phyloP scores from a whole-genome alignment of 1,139 yeast species.

The Pichia sp. region DNA sequence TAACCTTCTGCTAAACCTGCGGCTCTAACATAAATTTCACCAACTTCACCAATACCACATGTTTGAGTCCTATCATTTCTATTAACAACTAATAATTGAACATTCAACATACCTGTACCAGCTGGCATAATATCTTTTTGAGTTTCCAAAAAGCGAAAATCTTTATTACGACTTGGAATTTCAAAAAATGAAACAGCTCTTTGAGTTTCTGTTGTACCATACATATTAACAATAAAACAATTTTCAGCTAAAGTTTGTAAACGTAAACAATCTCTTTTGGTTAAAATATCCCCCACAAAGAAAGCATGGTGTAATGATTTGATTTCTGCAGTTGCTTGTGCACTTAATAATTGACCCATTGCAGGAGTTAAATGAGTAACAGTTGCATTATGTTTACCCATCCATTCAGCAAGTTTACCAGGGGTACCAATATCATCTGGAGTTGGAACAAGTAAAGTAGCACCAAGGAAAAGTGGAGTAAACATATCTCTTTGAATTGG shows the following conservation, averaged over 20 bases:
- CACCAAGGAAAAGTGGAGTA: slow-evolving; percentile 95
- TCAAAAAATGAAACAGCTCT: slow-evolving; percentile 93
- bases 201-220: slow-evolving; percentile 98
- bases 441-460: slow-evolving; percentile 86
- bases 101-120: slow-evolving; percentile 95
- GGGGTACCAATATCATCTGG: slow-evolving; percentile 98
- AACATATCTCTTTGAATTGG: slow-evolving; percentile 99
- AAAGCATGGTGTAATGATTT: slow-evolving; percentile 90
- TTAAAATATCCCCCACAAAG: slow-evolving; percentile 95
- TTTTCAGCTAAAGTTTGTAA: slow-evolving; percentile 88
- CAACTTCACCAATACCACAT: slow-evolving; percentile 98
- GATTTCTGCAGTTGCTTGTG: slow-evolving; percentile 89
- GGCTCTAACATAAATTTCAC: slow-evolving; percentile 96
- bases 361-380: slow-evolving; percentile 98
- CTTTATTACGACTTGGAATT: slow-evolving; percentile 65
- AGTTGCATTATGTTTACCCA: slow-evolving; percentile 84
- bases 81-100: slow-evolving; percentile 89
- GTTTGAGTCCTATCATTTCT: slow-evolving; percentile 80
- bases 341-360: slow-evolving; percentile 95
- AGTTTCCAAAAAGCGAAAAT: slow-evolving; percentile 68
- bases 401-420: slow-evolving; percentile 95
- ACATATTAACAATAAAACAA: slow-evolving; percentile 91
- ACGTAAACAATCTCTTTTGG: slow-evolving; percentile 93
- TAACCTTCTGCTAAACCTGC: slow-evolving; percentile 97
- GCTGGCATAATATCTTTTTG: slow-evolving; percentile 98